Conservation (phyloP, 1,284 basidiomycete genomes). For the Cystobasidium pallidum region DNA sequence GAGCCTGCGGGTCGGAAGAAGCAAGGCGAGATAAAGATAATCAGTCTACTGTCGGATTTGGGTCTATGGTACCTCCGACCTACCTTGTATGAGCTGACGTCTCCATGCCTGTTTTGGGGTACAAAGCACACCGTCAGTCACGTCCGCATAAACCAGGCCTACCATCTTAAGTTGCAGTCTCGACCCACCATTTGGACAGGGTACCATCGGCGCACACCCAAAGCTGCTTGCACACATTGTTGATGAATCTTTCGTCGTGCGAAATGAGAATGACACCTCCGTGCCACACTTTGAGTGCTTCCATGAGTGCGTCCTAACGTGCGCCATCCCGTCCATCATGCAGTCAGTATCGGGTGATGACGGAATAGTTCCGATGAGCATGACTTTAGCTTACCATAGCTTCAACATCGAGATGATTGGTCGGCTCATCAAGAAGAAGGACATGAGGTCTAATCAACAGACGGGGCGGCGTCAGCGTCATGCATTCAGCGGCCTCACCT, state of each 20-base stretch:
- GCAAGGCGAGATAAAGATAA: background rate
- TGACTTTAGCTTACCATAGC: conserved; percentile 57
- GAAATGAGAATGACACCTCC: conserved; percentile 91
- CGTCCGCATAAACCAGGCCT: too few relatives aligned
- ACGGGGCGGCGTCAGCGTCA: conserved; percentile 1
- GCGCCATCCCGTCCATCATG: conserved; percentile 1
- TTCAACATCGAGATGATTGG: conserved; percentile 96
- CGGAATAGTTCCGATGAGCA: background rate
- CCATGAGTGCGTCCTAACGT: conserved; percentile 80
- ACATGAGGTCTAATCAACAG: conserved; percentile 67
- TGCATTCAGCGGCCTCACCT: too few relatives aligned
- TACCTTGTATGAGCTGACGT: conserved; percentile 43
- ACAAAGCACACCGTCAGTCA: background rate
- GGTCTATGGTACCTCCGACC: background rate
- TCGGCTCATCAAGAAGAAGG: conserved; percentile 86
- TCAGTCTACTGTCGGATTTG: background rate
- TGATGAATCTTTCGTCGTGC: conserved; percentile 62
- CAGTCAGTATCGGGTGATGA: background rate
- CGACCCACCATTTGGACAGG: conserved; percentile 33
- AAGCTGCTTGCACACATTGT: conserved; percentile 63
- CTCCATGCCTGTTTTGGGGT: conserved; percentile 4
- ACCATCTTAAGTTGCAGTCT: too few relatives aligned
- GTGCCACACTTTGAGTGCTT: conserved; percentile 84
- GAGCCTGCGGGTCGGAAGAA: conserved; percentile 20
- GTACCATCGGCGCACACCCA: conserved; percentile 85